Evolutionary conservation across 108 stramenopile species (phyloP).

Genomic region (Nitzschia sp.): DNA sequence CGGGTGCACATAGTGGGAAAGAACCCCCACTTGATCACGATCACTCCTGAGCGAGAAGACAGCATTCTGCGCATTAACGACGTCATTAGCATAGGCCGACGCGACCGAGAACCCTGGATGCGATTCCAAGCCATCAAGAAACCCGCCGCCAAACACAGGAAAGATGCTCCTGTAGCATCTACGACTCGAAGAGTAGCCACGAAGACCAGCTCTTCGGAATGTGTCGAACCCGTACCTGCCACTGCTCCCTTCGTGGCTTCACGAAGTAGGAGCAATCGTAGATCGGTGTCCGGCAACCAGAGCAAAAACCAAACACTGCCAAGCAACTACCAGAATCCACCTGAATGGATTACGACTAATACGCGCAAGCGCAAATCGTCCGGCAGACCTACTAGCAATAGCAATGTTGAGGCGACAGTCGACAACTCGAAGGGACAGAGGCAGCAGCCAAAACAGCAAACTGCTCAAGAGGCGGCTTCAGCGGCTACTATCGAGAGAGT

Average conservation of each 20-base stretch:
- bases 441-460: not conserved
- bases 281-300: not conserved
- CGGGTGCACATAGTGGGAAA: conserved; percentile 17
- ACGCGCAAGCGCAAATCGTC: conserved; percentile 6
- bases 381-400: not conserved
- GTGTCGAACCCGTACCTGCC: not conserved
- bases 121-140: conserved; percentile 22
- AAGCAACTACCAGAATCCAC: too few species aligned
- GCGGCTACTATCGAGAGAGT: not conserved
- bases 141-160: not conserved
- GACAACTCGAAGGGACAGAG: not conserved
- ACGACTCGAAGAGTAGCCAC: too few species aligned
- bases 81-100: conserved; percentile 35
- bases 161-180: not conserved
- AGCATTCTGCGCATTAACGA: conserved; percentile 14
- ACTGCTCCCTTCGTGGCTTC: too few species aligned
- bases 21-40: conserved; percentile 14
- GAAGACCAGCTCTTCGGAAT: too few species aligned
- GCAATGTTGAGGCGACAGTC: not conserved
- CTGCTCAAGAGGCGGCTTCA: not conserved
- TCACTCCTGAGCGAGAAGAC: not conserved
- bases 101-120: conserved; percentile 42
- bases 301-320: too few species aligned
- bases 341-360: conserved; percentile 20
- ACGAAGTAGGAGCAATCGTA: not conserved